Conservation (phyloP, 306 rosid species). For the Medicago ruthenica region DNA sequence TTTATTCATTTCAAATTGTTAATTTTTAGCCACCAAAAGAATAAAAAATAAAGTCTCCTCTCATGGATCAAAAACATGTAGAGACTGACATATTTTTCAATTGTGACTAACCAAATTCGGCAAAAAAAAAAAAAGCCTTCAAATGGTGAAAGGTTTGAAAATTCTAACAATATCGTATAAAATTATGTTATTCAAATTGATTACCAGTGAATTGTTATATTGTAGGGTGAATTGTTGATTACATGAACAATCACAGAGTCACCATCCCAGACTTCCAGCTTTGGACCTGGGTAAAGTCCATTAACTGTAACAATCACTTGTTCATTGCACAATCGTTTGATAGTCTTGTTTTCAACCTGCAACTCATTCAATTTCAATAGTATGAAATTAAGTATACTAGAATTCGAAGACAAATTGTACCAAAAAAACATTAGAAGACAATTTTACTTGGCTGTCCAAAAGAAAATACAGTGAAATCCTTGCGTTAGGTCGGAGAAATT, state of each 20-base stretch:
- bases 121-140: no score
- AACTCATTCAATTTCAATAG: neutral
- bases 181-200: neutral
- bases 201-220: constrained; percentile 45
- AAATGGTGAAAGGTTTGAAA: neutral
- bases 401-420: no score
- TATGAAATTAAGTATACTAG: neutral
- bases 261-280: neutral
- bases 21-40: no score
- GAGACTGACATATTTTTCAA: no score
- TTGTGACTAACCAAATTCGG: no score
- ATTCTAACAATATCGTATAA: neutral
- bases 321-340: constrained; percentile 16
- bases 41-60: no score
- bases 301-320: constrained; percentile 34
- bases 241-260: constrained; percentile 41
- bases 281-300: constrained; percentile 42
- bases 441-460: no score
- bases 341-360: constrained; percentile 30
- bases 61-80: no score
- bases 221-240: constrained; percentile 39
- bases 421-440: no score
- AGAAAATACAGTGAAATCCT: no score
- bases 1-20: no score
- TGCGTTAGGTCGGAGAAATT: no score